A percentile compares a stretch with the other conserved stretches of the same genome.
Evolutionary conservation across 306 rosid species (phyloP).

Genomic region (Canavalia ensiformis): DNA sequence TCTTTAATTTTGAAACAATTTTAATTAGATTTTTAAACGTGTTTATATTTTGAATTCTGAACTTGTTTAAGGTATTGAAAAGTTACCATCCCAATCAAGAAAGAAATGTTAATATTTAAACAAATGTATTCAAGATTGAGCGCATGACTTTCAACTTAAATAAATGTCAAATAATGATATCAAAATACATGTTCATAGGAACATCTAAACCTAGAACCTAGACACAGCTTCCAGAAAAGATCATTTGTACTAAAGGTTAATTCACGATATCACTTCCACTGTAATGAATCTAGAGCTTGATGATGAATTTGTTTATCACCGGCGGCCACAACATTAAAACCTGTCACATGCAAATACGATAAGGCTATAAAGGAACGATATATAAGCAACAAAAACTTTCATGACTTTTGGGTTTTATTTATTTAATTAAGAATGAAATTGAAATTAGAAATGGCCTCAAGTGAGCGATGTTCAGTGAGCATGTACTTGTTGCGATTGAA

Average conservation of each 20-base stretch:
- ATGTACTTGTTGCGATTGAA: conserved; percentile 72
- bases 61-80: conserved; percentile 8
- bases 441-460: background rate
- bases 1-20: background rate
- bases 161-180: conserved; percentile 10
- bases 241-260: background rate
- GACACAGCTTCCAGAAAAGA: conserved; percentile 5
- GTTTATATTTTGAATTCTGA: background rate
- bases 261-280: conserved; percentile 64
- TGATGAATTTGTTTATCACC: conserved; percentile 85
- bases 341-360: conserved; percentile 54
- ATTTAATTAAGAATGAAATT: conserved; percentile 17
- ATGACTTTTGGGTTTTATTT: background rate
- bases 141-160: conserved; percentile 36
- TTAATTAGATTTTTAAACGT: background rate
- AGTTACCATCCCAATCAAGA: background rate
- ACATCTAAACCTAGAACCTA: conserved; percentile 11
- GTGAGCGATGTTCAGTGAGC: conserved; percentile 18
- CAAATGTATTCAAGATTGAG: background rate
- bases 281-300: conserved; percentile 73
- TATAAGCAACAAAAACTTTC: background rate
- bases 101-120: conserved; percentile 17
- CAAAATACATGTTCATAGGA: conserved; percentile 4
- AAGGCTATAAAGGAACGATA: background rate
- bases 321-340: conserved; percentile 88